Evolutionary conservation across 2,329 filamentous ascomycete species (phyloP), one percentile per base, ranked within the genome.

Genomic region (Tolypocladium ovalisporum): DNA sequence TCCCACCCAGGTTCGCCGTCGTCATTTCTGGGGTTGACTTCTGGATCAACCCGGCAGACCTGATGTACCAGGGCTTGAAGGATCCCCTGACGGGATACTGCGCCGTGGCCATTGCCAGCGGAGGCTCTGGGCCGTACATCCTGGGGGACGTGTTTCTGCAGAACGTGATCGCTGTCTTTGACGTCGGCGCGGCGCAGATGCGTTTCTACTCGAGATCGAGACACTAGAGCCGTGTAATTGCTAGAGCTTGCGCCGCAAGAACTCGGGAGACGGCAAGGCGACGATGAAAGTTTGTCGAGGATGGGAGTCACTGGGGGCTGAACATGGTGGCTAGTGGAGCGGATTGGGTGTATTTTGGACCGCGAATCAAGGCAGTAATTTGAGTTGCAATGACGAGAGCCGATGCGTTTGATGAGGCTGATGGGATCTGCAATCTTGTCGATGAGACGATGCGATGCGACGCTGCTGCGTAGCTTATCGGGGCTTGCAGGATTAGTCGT

Each of bases 141-240:
- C 64, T 82, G 36, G 79, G 79, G 0, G 74, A 76, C 37, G 72
- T 73, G 8, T 82, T 80, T 57, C 64, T 82, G 59, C 74, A 79
- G 64, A 81, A 77, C 56, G 76, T 77, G 2, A 65, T 81, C 54
- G 73, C 74, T 0, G 76, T 80, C 1, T 79, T 78, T 62, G 75
- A 79, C 58, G 67, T 78, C 19, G 76, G 76, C 1, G 74, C 67
- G 7, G 74, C 69, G n/a, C 67, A 76, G 65, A 75, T 79, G 71
- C 71, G 74, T 4, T 76, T 79, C 65, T 76, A 76, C 60, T 61
- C 65, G 55, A 64, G 63, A 59, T 56, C 57, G 52, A 56, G n/a
- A n/a, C n/a, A n/a, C n/a, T n/a, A 29, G 44, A 58, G 22, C 36
- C 4, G 29, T 8, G 42, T n/a, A n/a, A n/a, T n/a, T n/a, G n/a